phyloP scores from a whole-genome alignment of 768 basidiomycete genomes.

The Tylopilus sp. region DNA sequence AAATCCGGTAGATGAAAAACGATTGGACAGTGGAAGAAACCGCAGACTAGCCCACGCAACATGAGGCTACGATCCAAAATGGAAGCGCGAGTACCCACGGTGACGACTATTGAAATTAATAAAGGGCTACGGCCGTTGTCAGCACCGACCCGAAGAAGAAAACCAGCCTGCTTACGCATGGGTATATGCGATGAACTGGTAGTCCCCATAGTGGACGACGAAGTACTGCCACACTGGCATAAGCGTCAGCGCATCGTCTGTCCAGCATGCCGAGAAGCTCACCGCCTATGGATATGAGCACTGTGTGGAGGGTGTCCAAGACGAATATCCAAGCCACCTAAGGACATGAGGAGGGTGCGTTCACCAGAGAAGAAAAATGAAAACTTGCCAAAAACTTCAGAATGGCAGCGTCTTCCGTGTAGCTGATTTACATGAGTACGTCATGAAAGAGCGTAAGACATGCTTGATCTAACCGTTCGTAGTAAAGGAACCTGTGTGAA shows the following conservation, averaged over 20 bases:
- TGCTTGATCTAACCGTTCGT: constrained; percentile 18
- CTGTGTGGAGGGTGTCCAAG: constrained; percentile 15
- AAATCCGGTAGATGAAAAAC: constrained; percentile 27
- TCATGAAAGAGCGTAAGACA: neutral
- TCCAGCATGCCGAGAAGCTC: neutral
- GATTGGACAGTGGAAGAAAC: constrained; percentile 22
- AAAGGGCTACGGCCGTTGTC: constrained; percentile 14
- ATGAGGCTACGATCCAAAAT: constrained; percentile 13
- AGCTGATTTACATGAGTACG: constrained; percentile 10
- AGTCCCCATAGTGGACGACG: constrained; percentile 21
- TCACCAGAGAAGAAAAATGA: neutral
- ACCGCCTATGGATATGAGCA: constrained; percentile 21
- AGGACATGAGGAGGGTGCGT: neutral
- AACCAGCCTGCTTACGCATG: constrained; percentile 19
- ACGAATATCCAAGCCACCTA: constrained; percentile 23
- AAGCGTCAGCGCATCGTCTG: constrained; percentile 1
- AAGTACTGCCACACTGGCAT: constrained; percentile 22
- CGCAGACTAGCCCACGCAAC: constrained; percentile 11
- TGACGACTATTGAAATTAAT: constrained; percentile 20
- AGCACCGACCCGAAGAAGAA: constrained; percentile 6
- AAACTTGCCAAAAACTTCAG: constrained; percentile 16
- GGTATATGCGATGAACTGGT: constrained; percentile 5
- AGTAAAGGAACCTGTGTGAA: constrained; percentile 22
- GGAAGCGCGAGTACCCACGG: constrained; percentile 10
- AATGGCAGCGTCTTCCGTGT: constrained; percentile 8